Base-by-base conservation (phyloP, 139 green algal genomes). In the Picochlorum sp. region DNA sequence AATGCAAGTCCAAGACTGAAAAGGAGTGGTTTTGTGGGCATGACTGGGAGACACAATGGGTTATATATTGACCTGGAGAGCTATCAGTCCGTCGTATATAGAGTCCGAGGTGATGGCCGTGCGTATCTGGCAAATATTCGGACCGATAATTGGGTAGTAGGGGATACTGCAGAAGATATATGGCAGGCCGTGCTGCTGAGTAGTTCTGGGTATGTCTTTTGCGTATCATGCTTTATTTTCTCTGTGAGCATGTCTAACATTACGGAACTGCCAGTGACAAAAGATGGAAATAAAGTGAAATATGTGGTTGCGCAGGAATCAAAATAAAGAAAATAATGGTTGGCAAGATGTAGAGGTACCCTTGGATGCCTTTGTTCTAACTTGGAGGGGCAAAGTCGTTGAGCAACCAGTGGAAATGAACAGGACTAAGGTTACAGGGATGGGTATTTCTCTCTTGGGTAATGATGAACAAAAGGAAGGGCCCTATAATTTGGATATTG, bases 111-210 rank as follows among this genome's bases (percentile, higher is more conserved):
- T 6, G 76, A 83, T 43, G 76, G 76, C 16, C 59, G 76, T 1
- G 72, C 72, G 44, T 83, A 83, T 66, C 70, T 83, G 55, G 76
- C 69, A 43, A 79, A 58, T 55, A 31, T 83, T 4, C 65, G 73
- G 20, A 77, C 65, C 14, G 73, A 79, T 6, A 82, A 83, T 68
- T 83, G 76, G 76, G 36, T 83, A 3, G 59, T 77, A 2, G 76
- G 73, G 25, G 47, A 59, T 28, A n/a, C 20, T 47, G 10, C 72
- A 5, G 33, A 79, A 12, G 76, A 83, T 30, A 63, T 77, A n/a
- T 83, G 73, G 73, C 76, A 83, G 33, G 73, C 76, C 37, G 81
- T 81, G 50, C 59, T 83, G 8, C 71, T 82, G n/a, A n/a, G n/a
- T n/a, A n/a, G n/a, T n/a, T n/a, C n/a, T n/a, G n/a, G n/a, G n/a